Evolutionary conservation across 2,329 filamentous ascomycete species (phyloP).

Genomic region (Colletotrichum sp.): DNA sequence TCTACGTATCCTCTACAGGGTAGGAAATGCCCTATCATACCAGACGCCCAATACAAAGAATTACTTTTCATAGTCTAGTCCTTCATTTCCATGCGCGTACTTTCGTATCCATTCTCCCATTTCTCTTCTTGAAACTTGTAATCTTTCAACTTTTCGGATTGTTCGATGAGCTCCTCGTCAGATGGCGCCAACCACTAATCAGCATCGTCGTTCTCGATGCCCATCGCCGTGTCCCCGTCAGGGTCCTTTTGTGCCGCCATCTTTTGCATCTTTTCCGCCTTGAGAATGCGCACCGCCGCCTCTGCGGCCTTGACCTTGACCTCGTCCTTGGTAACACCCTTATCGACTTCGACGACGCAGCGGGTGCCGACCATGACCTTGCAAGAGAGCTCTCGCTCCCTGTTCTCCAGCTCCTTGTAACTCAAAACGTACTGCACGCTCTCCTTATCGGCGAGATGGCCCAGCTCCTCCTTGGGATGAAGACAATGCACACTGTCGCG

Average conservation of each 20-base stretch:
- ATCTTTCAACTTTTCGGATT: not conserved
- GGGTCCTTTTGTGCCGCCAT: not conserved
- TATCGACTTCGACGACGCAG: slow-evolving; percentile 48
- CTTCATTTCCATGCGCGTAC: not conserved
- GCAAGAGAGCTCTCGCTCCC: slow-evolving; percentile 44
- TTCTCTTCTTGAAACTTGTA: not conserved
- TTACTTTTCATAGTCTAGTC: not conserved
- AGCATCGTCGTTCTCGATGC: not conserved
- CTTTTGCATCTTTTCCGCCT: slow-evolving; percentile 8
- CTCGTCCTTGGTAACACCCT: slow-evolving; percentile 55
- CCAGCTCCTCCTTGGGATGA: slow-evolving; percentile 74
- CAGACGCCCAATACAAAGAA: not conserved
- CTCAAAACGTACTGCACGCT: slow-evolving; percentile 60
- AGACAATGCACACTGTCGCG: slow-evolving; percentile 59
- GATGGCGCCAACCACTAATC: not conserved
- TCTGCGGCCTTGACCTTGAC: slow-evolving; percentile 62
- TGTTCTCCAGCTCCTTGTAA: slow-evolving; percentile 21
- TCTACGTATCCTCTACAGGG: not conserved
- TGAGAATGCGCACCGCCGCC: slow-evolving; percentile 46
- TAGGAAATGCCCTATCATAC: not conserved
- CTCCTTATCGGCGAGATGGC: slow-evolving; percentile 56
- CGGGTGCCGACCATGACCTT: slow-evolving; percentile 53
- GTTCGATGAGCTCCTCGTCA: not conserved
- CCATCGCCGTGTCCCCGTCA: not conserved
- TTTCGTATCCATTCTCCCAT: not conserved